Conservation (phyloP, 805 yeast genomes). For the Saturnispora silvae region DNA sequence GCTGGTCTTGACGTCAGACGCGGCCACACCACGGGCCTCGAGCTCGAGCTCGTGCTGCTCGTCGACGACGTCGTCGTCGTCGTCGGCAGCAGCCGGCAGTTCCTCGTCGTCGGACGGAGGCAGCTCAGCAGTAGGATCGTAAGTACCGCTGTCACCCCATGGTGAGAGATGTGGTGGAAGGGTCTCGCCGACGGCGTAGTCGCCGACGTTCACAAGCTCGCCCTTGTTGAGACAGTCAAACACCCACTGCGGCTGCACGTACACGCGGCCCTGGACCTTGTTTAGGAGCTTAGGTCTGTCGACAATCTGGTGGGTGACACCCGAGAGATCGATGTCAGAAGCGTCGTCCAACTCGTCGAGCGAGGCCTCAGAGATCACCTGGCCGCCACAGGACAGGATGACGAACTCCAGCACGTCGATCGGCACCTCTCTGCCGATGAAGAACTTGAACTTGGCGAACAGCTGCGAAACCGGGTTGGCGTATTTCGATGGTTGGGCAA, state of each 20-base stretch:
- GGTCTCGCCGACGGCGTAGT: constrained; percentile 88
- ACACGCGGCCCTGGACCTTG: constrained; percentile 84
- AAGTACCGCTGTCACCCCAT: constrained; percentile 94
- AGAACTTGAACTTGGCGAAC: constrained; percentile 70
- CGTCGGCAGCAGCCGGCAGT: constrained; percentile 40
- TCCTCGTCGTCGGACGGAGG: constrained; percentile 32
- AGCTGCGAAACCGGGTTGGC: constrained; percentile 53
- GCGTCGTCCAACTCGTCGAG: constrained; percentile 56
- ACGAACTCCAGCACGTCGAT: constrained; percentile 83
- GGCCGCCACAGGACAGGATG: constrained; percentile 79
- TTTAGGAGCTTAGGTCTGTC: constrained; percentile 78
- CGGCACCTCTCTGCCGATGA: constrained; percentile 91
- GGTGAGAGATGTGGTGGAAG: constrained; percentile 96
- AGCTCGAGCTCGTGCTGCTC: constrained; percentile 78
- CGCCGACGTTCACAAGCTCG: constrained; percentile 61
- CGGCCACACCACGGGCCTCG: constrained; percentile 83
- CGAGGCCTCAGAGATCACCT: constrained; percentile 75
- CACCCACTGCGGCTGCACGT: constrained; percentile 96
- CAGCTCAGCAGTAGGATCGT: constrained; percentile 62
- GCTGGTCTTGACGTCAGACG: constrained; percentile 38
- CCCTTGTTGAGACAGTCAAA: constrained; percentile 83
- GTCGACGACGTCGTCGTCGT: constrained; percentile 41
- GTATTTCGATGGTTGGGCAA: constrained; percentile 58
- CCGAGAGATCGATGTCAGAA: constrained; percentile 45
- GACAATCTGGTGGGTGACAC: constrained; percentile 84